Conservation (phyloP, 768 basidiomycete species). For the Kwoniella sp. region DNA sequence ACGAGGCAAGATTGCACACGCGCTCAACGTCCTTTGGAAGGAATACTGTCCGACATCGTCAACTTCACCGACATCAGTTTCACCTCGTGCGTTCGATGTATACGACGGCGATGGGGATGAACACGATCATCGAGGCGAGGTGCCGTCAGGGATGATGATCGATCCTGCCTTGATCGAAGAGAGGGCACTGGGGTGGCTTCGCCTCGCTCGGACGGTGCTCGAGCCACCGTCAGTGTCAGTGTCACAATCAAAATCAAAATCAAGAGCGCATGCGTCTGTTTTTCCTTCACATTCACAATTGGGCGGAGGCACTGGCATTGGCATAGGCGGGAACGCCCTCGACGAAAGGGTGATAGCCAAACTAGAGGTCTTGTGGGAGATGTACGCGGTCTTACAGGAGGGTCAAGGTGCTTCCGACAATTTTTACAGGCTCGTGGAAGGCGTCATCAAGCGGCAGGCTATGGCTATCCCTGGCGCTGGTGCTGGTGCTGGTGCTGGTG, state of each 20-base stretch:
- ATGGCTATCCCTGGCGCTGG: neutral
- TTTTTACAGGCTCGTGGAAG: constrained; percentile 22
- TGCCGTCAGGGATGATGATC: neutral
- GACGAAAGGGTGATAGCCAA: constrained; percentile 4
- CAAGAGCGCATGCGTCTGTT: too few species aligned
- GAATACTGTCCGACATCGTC: constrained; percentile 5
- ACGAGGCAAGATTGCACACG: constrained; percentile 9
- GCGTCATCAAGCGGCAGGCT: constrained; percentile 1
- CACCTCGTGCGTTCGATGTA: neutral
- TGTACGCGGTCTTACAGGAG: constrained; percentile 19
- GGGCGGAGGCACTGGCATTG: too few species aligned
- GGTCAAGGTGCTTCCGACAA: constrained; percentile 10
- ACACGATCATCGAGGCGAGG: neutral
- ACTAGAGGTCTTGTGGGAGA: constrained; percentile 17
- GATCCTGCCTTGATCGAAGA: constrained; percentile 13
- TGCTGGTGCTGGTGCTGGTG: neutral
- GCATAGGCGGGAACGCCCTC: neutral
- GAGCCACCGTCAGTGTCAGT: neutral
- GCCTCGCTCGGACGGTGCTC: neutral
- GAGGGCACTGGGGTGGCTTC: constrained; percentile 19
- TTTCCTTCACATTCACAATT: too few species aligned
- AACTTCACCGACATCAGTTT: neutral
- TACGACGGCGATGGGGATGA: too few species aligned
- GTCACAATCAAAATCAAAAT: neutral
- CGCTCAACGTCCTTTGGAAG: constrained; percentile 16